Evolutionary conservation across 2,329 filamentous ascomycete species (phyloP).

Genomic region (Fusarium odoratissimum): DNA sequence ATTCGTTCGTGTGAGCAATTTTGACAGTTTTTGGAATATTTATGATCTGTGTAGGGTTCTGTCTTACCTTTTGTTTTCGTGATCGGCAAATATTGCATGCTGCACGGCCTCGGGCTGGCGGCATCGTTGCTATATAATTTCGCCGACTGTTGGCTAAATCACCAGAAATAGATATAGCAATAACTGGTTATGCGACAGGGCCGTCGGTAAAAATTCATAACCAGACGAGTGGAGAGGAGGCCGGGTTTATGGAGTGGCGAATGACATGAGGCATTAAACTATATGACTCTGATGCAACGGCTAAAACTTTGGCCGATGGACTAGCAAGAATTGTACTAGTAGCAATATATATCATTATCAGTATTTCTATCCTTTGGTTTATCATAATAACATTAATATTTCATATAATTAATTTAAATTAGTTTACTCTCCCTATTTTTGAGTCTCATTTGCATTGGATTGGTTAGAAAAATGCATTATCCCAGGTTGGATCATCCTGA

Average conservation of each 20-base stretch:
- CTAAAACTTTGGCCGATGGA: not conserved
- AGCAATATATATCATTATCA: no score
- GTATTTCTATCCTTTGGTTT: no score
- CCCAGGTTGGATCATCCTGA: not conserved
- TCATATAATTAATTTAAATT: no score
- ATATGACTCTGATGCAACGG: not conserved
- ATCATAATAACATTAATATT: no score
- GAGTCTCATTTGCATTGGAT: not conserved
- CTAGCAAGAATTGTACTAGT: not conserved
- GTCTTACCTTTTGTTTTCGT: not conserved
- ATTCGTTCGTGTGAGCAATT: no score
- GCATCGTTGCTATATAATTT: not conserved
- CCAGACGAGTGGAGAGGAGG: not conserved
- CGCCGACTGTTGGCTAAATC: fast-evolving
- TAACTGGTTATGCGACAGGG: fast-evolving
- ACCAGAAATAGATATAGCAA: fast-evolving
- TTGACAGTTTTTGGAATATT: no score
- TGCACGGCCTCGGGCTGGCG: not conserved
- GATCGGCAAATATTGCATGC: not conserved
- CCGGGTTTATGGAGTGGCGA: not conserved
- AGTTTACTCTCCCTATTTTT: no score
- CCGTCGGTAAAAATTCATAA: not conserved
- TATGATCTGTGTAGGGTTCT: not conserved
- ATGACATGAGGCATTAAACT: not conserved
- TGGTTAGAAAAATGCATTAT: not conserved